Conservation (phyloP, 257 asterid genomes). For the Solanum ossicruentum region DNA sequence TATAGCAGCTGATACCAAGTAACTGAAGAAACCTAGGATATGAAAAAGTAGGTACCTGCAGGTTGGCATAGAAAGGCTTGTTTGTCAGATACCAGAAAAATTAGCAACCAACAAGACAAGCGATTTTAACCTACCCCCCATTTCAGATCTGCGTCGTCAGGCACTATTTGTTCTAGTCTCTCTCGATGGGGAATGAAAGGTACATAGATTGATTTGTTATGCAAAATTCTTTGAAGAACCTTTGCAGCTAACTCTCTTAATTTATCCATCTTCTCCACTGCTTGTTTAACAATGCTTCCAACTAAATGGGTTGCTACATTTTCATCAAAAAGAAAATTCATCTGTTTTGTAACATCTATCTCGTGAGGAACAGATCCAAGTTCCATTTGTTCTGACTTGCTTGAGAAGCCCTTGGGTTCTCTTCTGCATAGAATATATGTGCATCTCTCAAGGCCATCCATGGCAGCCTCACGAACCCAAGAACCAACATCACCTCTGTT, state of each 20-base stretch:
- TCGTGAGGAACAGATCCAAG: conserved; percentile 12
- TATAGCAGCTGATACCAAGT: conserved; percentile 53
- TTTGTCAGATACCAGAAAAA: background rate
- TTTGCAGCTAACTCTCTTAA: conserved; percentile 78
- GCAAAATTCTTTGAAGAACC: conserved; percentile 57
- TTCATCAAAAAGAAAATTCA: conserved; percentile 35
- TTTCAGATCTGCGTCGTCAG: conserved; percentile 37
- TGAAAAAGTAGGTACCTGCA: conserved; percentile 74
- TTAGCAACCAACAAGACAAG: background rate
- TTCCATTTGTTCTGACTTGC: conserved; percentile 7
- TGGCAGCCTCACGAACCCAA: conserved; percentile 98
- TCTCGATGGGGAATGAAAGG: conserved; percentile 64
- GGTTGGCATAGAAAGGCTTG: conserved; percentile 4
- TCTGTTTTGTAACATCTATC: conserved; percentile 15
- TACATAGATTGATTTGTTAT: conserved; percentile 38
- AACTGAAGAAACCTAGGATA: conserved; percentile 74
- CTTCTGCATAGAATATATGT: conserved; percentile 69
- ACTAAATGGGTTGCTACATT: conserved; percentile 48
- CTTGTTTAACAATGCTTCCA: conserved; percentile 75
- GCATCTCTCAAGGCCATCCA: conserved; percentile 84
- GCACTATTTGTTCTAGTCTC: conserved; percentile 48
- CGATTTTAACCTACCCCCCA: conserved; percentile 65
- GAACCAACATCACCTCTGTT: conserved; percentile 98
- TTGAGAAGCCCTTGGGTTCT: conserved; percentile 17
- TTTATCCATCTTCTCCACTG: conserved; percentile 95